phyloP scores from a whole-genome alignment of 345 rosid genomes.

The Mercurialis annua region DNA sequence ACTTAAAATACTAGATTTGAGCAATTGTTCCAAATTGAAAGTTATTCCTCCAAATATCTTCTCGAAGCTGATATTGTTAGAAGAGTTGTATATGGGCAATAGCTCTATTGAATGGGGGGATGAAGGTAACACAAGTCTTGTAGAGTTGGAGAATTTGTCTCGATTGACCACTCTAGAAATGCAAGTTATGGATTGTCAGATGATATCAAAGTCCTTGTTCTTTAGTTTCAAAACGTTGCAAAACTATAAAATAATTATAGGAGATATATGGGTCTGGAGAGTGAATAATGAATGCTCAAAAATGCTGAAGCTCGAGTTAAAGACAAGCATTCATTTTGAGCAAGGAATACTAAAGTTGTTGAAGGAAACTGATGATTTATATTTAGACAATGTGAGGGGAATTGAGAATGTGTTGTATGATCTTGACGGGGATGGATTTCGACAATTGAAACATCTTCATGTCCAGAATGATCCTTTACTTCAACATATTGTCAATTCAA shows the following conservation, averaged over 20 bases:
- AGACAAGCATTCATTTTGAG: conserved; percentile 2
- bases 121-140: conserved; percentile 15
- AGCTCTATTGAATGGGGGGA: conserved; percentile 30
- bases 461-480: background rate
- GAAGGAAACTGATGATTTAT: background rate
- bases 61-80: conserved; percentile 24
- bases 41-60: conserved; percentile 30
- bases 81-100: conserved; percentile 26
- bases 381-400: background rate
- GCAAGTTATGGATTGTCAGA: background rate
- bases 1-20: conserved; percentile 29
- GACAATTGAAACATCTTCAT: conserved; percentile 1
- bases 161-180: conserved; percentile 16
- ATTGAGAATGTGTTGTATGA: background rate
- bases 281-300: too few relatives aligned
- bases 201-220: conserved; percentile 7
- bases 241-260: conserved; percentile 20
- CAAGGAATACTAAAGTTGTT: background rate
- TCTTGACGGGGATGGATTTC: background rate
- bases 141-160: conserved; percentile 20
- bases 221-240: background rate
- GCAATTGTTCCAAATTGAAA: conserved; percentile 14
- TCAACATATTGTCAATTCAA: background rate
- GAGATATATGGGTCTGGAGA: conserved; percentile 13
- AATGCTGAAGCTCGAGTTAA: too few relatives aligned